Conservation (phyloP, 495 filamentous ascomycete species). For the Aspergillus homomorphus region DNA sequence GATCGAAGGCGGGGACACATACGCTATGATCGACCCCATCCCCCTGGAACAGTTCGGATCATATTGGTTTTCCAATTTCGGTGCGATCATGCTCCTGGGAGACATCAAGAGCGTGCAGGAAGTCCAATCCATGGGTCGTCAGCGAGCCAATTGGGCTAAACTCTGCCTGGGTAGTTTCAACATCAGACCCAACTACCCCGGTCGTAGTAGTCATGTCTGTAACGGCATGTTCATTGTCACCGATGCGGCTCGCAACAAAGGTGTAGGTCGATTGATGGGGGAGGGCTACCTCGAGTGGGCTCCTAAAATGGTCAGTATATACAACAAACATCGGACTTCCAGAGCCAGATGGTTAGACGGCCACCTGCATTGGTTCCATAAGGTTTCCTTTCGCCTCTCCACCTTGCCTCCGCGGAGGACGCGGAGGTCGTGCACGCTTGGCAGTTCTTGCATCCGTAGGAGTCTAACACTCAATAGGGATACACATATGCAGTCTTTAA, state of each 20-base stretch:
- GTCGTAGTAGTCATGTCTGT: slow-evolving; percentile 92
- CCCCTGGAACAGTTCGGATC: slow-evolving; percentile 69
- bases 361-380: not conserved
- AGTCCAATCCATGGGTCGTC: slow-evolving; percentile 49
- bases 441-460: not conserved
- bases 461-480: slow-evolving; percentile 47
- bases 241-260: slow-evolving; percentile 81
- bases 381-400: not conserved
- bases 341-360: not conserved
- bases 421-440: not conserved
- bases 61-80: slow-evolving; percentile 97
- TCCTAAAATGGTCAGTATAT: slow-evolving; percentile 65
- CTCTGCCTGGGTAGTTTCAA: slow-evolving; percentile 93
- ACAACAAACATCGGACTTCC: not conserved
- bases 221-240: slow-evolving; percentile 95
- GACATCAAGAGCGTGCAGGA: slow-evolving; percentile 66
- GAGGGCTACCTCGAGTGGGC: slow-evolving; percentile 95
- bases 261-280: slow-evolving; percentile 90
- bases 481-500: slow-evolving; percentile 98
- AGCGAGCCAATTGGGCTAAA: slow-evolving; percentile 72
- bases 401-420: not conserved
- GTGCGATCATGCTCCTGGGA: slow-evolving; percentile 87
- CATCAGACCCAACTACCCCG: slow-evolving; percentile 96
- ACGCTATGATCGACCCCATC: slow-evolving; percentile 85
- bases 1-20: slow-evolving; percentile 94